Percentiles rank a stretch among this genome's conserved stretches.
These are phyloP conservation scores for Neopestalotiopsis sp. DNA, from an alignment of 2,329 filamentous ascomycete genomes.

Conservation along the genomic window DNA sequence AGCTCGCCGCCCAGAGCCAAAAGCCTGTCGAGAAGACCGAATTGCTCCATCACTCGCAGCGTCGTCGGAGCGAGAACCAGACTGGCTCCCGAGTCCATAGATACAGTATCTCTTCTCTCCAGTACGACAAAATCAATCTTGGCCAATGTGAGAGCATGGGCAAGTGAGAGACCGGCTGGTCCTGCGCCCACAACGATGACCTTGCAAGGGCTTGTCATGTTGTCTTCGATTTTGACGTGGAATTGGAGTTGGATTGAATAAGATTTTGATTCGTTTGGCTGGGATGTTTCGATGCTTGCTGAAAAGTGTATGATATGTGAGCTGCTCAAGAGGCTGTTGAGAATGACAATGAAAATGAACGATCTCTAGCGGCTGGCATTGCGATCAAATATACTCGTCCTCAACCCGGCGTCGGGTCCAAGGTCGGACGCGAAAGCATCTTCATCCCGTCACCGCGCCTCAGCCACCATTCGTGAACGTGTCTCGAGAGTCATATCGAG, in stretches of 20 bases:
- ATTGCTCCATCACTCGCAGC: slow-evolving; percentile 10
- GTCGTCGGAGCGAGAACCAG: neutral
- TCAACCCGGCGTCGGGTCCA: neutral
- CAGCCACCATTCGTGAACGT: neutral
- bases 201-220: slow-evolving; percentile 1
- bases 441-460: neutral
- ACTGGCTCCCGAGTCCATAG: slow-evolving; percentile 5
- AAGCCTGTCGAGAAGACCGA: slow-evolving; percentile 8
- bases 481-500: too few relatives aligned
- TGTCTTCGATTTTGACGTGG: neutral
- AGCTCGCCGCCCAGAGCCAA: slow-evolving; percentile 1
- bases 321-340: neutral
- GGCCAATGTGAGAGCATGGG: slow-evolving; percentile 11
- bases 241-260: neutral
- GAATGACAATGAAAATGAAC: neutral
- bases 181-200: slow-evolving; percentile 20
- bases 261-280: neutral
- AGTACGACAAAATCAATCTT: slow-evolving; percentile 18
- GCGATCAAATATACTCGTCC: neutral
- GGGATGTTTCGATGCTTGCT: neutral
- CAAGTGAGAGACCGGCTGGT: slow-evolving; percentile 14
- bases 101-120: neutral
- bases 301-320: neutral
- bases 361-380: neutral
- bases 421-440: neutral